Evolutionary conservation across 2,329 filamentous ascomycete genomes (phyloP), one percentile per base, ranked within the genome.

Genomic region (Fusarium pseudoanthophilum): DNA sequence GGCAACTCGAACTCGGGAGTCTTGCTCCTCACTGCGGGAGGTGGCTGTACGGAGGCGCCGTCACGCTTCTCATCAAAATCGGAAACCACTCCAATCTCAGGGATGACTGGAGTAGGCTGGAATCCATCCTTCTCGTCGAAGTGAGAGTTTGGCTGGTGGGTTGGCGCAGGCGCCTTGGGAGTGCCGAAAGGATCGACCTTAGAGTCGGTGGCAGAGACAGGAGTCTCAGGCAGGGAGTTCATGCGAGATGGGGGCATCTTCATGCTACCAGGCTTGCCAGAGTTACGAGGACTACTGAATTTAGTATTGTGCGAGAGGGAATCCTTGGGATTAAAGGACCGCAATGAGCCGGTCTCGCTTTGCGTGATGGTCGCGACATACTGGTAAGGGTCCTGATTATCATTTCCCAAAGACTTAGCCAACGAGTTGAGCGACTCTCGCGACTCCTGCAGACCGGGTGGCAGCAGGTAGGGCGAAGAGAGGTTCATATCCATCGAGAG

Each of bases 381-480:
- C 57, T 94, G 90, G 83, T 98, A 98, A 40, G 95, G 95, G 81
- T 98, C 95, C 77, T 97, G 92, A 59, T 91, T 92, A 60, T 91
- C 89, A 74, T 90, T 88, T 64, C 91, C 88, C 51, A 95, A 88
- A 5, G 92, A 92, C 60, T 92, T 91, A 32, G 95, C 93, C 73
- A 98, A 86, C 6, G 95, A 97, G 81, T 95, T 91, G 71, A 98
- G 86, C 10, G 95, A 98, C 75, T 97, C 95, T 49, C 90, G 90
- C 2, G 95, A 98, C 78, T 89, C 87, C 46, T 96, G 91, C 26
- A 95, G 79, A 61, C 90, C 91, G 3, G 93, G 93, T 9, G 96
- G 95, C n/a, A 98, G 87, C n/a, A 99, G 88, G 80, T 98, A 99
- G 4, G 96, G 96, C 77, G 92, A 96, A 39, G 89, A 90, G 53